These are phyloP conservation scores for Arabis alpina DNA, from an alignment of 345 rosid species.

Conservation along the genomic window DNA sequence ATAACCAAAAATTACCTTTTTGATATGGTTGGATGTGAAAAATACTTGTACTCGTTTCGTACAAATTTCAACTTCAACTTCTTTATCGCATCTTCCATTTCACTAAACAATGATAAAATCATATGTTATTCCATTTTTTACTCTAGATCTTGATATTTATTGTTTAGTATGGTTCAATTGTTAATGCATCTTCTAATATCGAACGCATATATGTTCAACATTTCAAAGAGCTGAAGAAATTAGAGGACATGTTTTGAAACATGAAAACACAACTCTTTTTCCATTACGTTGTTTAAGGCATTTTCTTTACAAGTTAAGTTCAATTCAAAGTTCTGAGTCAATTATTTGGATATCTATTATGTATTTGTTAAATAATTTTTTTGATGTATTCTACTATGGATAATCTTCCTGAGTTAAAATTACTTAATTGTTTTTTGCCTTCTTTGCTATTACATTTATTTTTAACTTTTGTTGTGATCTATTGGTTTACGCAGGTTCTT, in stretches of 20 bases:
- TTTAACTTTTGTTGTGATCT: not conserved
- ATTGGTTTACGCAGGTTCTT: not conserved
- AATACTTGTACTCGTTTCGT: no score
- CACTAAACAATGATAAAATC: no score
- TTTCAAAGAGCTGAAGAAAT: slow-evolving; percentile 16
- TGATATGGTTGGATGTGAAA: no score
- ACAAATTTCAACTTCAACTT: no score
- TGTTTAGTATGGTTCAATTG: slow-evolving; percentile 7
- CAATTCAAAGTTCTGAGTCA: not conserved
- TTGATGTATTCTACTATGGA: not conserved
- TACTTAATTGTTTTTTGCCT: not conserved
- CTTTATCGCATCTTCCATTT: no score
- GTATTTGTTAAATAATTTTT: not conserved
- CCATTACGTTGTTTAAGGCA: not conserved
- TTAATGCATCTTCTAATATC: not conserved
- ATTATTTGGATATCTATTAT: not conserved
- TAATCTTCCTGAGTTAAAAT: not conserved
- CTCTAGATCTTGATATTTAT: not conserved
- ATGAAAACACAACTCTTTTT: not conserved
- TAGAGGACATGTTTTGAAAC: slow-evolving; percentile 27
- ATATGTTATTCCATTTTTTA: not conserved
- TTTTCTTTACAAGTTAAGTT: not conserved
- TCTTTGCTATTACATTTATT: not conserved
- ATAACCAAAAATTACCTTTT: no score
- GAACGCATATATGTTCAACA: slow-evolving; percentile 23